Evolutionary conservation across 1,284 basidiomycete genomes (phyloP).

Genomic region (Cryptococcus wingfieldii): DNA sequence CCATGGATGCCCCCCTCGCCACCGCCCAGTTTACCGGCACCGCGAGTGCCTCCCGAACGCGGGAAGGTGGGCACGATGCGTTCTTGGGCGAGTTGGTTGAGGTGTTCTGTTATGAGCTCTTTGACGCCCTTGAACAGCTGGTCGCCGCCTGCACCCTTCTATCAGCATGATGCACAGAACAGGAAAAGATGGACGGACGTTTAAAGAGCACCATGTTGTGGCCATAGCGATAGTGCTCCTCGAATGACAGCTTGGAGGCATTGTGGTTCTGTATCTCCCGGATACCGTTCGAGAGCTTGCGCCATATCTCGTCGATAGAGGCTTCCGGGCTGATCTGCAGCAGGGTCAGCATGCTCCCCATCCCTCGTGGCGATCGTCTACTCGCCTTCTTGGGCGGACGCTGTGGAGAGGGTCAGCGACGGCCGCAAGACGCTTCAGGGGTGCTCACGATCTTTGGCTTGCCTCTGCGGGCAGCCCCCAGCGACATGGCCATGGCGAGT

Average conservation of each 20-base stretch:
- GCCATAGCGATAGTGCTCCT: slow-evolving; percentile 91
- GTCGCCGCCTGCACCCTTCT: slow-evolving; percentile 56
- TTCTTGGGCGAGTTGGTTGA: slow-evolving; percentile 71
- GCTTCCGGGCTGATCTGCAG: slow-evolving; percentile 39
- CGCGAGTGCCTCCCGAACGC: slow-evolving; percentile 46
- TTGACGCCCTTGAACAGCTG: slow-evolving; percentile 84
- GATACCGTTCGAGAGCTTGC: slow-evolving; percentile 61
- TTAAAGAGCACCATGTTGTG: slow-evolving; percentile 91
- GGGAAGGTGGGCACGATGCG: slow-evolving; percentile 81
- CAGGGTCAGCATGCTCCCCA: neutral
- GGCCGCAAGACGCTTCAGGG: neutral
- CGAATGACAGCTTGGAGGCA: slow-evolving; percentile 86
- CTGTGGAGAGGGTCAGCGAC: slow-evolving; percentile 19
- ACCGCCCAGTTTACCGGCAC: slow-evolving; percentile 32
- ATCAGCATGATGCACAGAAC: neutral
- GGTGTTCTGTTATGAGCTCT: slow-evolving; percentile 72
- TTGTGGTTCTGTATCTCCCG: slow-evolving; percentile 94
- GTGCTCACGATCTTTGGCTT: slow-evolving; percentile 44
- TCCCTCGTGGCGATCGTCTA: neutral
- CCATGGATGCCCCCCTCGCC: slow-evolving; percentile 30
- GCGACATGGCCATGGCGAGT: slow-evolving; percentile 34
- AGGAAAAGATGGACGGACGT: slow-evolving; percentile 38
- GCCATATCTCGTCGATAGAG: slow-evolving; percentile 47
- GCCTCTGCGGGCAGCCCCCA: slow-evolving; percentile 36
- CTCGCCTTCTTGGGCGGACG: slow-evolving; percentile 42